These are phyloP conservation scores for Annulohypoxylon moriforme DNA, from an alignment of 495 filamentous ascomycete genomes.

Conservation along the genomic window DNA sequence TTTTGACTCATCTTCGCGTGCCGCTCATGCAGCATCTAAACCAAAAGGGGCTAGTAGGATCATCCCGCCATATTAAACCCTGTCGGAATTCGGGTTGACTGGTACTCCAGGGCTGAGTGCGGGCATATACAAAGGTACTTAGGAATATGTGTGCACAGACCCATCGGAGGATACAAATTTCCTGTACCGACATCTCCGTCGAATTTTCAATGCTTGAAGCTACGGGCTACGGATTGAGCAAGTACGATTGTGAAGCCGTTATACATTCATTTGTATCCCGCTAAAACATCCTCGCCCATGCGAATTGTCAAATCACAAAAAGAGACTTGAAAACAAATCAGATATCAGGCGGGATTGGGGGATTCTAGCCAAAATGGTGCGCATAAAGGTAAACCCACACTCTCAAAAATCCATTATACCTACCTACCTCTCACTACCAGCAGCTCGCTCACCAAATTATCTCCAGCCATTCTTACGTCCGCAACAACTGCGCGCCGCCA, in stretches of 20 bases:
- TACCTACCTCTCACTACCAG: neutral
- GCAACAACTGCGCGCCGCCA: slow-evolving; percentile 38
- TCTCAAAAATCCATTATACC: neutral
- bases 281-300: neutral
- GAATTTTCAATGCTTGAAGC: slow-evolving; percentile 37
- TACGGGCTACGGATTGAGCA: slow-evolving; percentile 2
- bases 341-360: neutral
- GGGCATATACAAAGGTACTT: neutral
- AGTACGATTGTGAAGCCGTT: neutral
- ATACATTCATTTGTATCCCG: neutral
- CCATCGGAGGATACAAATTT: slow-evolving; percentile 46
- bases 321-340: neutral
- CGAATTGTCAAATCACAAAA: neutral
- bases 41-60: neutral
- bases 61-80: neutral
- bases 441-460: neutral
- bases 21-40: neutral
- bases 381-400: slow-evolving; percentile 41
- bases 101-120: neutral
- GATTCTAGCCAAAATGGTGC: slow-evolving; percentile 36
- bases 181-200: slow-evolving; percentile 42
- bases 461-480: slow-evolving; percentile 39
- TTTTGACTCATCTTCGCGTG: slow-evolving; percentile 9
- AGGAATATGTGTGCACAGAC: neutral
- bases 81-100: neutral